Evolutionary conservation across 768 basidiomycete genomes (phyloP).

Genomic region (Paxillus ammoniavirescens): DNA sequence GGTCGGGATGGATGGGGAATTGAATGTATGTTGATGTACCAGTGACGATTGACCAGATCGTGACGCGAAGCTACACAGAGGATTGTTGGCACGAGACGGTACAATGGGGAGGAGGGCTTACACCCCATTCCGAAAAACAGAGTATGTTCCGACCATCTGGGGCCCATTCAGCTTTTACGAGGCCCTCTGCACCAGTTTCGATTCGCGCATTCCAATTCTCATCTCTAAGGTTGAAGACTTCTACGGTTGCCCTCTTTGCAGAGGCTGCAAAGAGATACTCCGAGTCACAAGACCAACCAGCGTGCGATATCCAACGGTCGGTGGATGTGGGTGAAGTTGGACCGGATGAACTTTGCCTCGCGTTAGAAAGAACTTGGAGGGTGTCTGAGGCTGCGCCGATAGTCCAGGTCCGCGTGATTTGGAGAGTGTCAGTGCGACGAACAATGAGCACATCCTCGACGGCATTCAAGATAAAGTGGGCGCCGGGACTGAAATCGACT

Average conservation of each 20-base stretch:
- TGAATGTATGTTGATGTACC: slow-evolving; percentile 82
- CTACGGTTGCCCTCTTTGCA: slow-evolving; percentile 66
- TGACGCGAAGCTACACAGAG: slow-evolving; percentile 67
- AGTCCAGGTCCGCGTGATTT: slow-evolving; percentile 79
- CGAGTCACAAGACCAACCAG: slow-evolving; percentile 87
- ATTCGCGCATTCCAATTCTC: slow-evolving; percentile 78
- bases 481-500: slow-evolving; percentile 81
- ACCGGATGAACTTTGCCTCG: slow-evolving; percentile 23
- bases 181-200: slow-evolving; percentile 79
- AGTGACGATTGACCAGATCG: slow-evolving; percentile 79
- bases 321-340: slow-evolving; percentile 18
- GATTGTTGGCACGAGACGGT: slow-evolving; percentile 2
- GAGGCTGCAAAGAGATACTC: slow-evolving; percentile 83
- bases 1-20: slow-evolving; percentile 77
- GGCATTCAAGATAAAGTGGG: slow-evolving; percentile 82
- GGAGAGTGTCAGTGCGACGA: slow-evolving; percentile 79
- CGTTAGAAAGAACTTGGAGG: slow-evolving; percentile 38
- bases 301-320: slow-evolving; percentile 61
- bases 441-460: slow-evolving; percentile 79
- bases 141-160: slow-evolving; percentile 80
- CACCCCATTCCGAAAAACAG: slow-evolving; percentile 93
- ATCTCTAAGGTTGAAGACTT: slow-evolving; percentile 77
- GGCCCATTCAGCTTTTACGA: slow-evolving; percentile 88
- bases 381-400: slow-evolving; percentile 57
- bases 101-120: slow-evolving; percentile 43